Evolutionary conservation across 306 rosid genomes (phyloP), one percentile per base, ranked within the genome.

Genomic region (Parietaria judaica): DNA sequence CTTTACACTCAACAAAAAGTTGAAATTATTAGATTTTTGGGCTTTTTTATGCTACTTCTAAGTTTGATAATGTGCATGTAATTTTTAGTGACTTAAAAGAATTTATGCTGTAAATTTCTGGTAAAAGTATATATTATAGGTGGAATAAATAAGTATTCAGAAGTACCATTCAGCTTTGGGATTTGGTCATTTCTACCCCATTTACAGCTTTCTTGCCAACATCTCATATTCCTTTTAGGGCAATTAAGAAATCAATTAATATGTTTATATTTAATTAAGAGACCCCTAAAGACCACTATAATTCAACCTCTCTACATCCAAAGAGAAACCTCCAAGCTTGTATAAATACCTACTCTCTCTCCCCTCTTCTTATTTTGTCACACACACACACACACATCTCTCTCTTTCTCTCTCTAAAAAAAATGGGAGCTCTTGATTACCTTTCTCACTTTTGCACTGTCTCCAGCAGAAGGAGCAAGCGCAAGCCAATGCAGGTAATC

Each of bases 401-500:
- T 64, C 72, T 68, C 64, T 7, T 65, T 65, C 43, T 54, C 58
- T 60, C 45, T 53, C 54, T 6, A 8, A 46, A 52, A n/a, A 67
- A 69, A 68, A 90, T 90, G 96, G 97, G 96, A 44, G 97, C 90
- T 70, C 91, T 90, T 69, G 73, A 83, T 76, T 87, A 72, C 66
- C 82, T 90, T 62, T 77, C 80, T 39, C 70, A 81, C 84, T 83
- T 90, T 72, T 90, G 90, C 80, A 78, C 54, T 64, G 69, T 77
- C 61, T 68, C 85, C 3, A 44, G 37, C 75, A 68, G 81, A 69
- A 81, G 75, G 65, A 45, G 72, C 76, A 87, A 79, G 78, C 90
- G 76, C 73, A 90, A 87, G 65, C 54, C 95, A 78, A 78, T 90
- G 95, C 97, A 86, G 97, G 96, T 87, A 80, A 51, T 57, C 54